phyloP scores from a whole-genome alignment of 495 filamentous ascomycete species.

The Extremus antarcticus region DNA sequence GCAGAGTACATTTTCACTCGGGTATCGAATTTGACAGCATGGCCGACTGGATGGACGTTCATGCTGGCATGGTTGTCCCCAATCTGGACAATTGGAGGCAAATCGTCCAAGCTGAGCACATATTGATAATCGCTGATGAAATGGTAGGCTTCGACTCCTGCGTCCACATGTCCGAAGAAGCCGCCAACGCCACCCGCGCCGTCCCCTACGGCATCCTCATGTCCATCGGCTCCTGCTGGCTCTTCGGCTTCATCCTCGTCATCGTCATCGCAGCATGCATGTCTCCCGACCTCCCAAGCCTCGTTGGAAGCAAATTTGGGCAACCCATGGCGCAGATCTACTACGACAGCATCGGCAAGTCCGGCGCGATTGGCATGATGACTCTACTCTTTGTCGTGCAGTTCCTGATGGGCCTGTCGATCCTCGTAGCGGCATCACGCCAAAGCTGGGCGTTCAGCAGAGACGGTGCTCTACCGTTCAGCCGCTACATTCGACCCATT shows the following conservation, averaged over 20 bases:
- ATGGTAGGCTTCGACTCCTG: constrained; percentile 36
- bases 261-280: constrained; percentile 44
- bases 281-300: constrained; percentile 33
- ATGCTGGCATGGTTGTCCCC: constrained; percentile 55
- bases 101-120: too few species aligned
- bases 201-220: constrained; percentile 53
- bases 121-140: not conserved
- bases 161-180: constrained; percentile 56
- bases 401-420: constrained; percentile 42
- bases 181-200: constrained; percentile 49
- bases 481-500: constrained; percentile 17
- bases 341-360: constrained; percentile 43
- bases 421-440: constrained; percentile 31
- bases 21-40: constrained; percentile 46
- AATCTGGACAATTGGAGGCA: constrained; percentile 54
- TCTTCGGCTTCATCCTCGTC: constrained; percentile 41
- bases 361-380: constrained; percentile 46
- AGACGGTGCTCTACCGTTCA: constrained; percentile 38
- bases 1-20: constrained; percentile 39
- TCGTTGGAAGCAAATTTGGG: constrained; percentile 35
- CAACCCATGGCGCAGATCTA: constrained; percentile 50
- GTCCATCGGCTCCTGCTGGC: constrained; percentile 42
- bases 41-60: constrained; percentile 41
- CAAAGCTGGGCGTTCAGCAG: constrained; percentile 45
- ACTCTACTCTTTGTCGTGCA: constrained; percentile 44